phyloP scores from a whole-genome alignment of 148 eudicot genomes.

The Rhododendron griersonianum region DNA sequence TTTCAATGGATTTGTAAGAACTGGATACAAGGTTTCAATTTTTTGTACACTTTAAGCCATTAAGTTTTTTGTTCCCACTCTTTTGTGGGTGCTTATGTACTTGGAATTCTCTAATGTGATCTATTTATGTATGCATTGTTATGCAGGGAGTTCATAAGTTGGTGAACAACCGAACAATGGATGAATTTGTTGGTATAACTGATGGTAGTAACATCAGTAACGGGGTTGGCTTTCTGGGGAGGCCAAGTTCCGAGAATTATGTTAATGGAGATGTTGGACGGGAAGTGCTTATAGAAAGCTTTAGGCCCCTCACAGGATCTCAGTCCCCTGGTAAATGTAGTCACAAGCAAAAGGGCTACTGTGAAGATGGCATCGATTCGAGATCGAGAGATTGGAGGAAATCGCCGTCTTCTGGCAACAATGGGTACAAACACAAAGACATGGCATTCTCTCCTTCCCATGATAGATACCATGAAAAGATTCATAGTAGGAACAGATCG shows the following conservation, averaged over 20 bases:
- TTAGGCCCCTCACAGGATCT: conserved; percentile 16
- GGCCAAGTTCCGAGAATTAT: conserved; percentile 16
- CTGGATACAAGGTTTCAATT: conserved; percentile 37
- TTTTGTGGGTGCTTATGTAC: conserved; percentile 10
- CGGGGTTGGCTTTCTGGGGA: conserved; percentile 9
- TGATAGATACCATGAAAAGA: conserved; percentile 32
- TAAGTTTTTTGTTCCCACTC: not conserved
- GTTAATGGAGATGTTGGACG: conserved; percentile 31
- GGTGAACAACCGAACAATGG: not conserved
- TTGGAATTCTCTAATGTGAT: conserved; percentile 1
- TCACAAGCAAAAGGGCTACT: conserved; percentile 21
- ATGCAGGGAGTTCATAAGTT: conserved; percentile 39
- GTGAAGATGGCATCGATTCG: conserved; percentile 28
- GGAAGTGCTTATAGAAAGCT: conserved; percentile 18
- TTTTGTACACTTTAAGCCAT: conserved; percentile 7
- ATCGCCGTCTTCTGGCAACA: conserved; percentile 19
- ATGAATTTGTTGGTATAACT: not conserved
- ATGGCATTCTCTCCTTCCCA: conserved; percentile 22
- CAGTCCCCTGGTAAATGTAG: conserved; percentile 33
- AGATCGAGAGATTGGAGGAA: conserved; percentile 18
- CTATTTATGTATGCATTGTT: conserved; percentile 11
- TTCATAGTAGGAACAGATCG: conserved; percentile 32
- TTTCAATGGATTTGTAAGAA: conserved; percentile 80
- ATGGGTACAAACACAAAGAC: conserved; percentile 16
- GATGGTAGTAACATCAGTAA: conserved; percentile 19